Evolutionary conservation across 2,329 filamentous ascomycete genomes (phyloP), one percentile per base, ranked within the genome.

Genomic region (Coniochaeta hoffmannii): DNA sequence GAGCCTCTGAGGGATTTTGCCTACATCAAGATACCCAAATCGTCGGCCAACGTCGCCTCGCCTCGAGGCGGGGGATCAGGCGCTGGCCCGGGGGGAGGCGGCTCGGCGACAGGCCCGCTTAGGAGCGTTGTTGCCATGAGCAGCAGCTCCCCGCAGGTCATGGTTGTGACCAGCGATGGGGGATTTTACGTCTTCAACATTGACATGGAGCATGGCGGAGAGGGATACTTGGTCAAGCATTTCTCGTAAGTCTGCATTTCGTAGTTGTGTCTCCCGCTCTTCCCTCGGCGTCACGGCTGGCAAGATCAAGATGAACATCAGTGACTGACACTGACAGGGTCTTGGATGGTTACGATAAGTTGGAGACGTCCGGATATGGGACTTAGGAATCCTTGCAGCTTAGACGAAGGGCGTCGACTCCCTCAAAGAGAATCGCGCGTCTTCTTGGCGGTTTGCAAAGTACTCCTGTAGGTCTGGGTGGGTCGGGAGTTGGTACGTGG

Each of bases 91-190:
- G 63, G 57, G 4, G 49, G 49, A 31, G 49, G 31, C n/a, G 26
- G n/a, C 3, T 19, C 26, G 15, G 19, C 49, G 28, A 14, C 64
- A 60, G 34, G 66, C 66, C 86, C 89, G 0, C 71, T 96, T 38
- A 80, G 89, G 61, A 96, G 90, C 61, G 93, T 99, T n/a, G 94
- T 99, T 44, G 93, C 94, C 9, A 95, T 99, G 87, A 96, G 90
- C 68, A 94, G 87, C 65, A 96, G 86, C 67, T 92, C 89, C 26
- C 94, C 94, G 1, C 92, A 97, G 65, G 89, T 99, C 51, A 97
- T 99, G 92, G 90, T 97, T 0, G 92, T 97, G 14, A 99, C 94
- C 0, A 97, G 88, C 63, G 94, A 99, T 68, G 94, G 94, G 10
- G 87, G 87, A 24, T 97, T 97, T 66, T 96, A 94, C 64, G 88